phyloP scores from a whole-genome alignment of 352 stramenopile genomes.

The Phytophthora pini region DNA sequence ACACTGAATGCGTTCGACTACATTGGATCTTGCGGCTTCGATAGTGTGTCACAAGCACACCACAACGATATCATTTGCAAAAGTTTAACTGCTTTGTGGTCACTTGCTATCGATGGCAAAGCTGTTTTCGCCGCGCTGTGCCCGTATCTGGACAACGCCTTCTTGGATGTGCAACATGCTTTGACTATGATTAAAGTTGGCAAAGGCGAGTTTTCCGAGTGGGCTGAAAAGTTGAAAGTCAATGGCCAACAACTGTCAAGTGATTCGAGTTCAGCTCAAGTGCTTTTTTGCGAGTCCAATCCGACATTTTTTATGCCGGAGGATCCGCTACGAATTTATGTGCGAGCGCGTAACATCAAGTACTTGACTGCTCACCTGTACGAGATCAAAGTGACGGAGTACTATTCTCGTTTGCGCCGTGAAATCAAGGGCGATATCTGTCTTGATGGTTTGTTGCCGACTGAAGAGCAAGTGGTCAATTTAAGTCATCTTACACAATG shows the following conservation, averaged over 20 bases:
- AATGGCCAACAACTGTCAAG: conserved; percentile 26
- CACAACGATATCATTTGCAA: conserved; percentile 25
- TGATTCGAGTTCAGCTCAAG: conserved; percentile 28
- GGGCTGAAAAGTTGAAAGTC: conserved; percentile 41
- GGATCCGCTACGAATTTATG: conserved; percentile 46
- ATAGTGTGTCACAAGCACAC: conserved; percentile 14
- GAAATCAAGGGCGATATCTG: conserved; percentile 60
- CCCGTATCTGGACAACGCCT: conserved; percentile 18
- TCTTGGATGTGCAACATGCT: conserved; percentile 34
- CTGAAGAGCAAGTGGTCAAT: conserved; percentile 58
- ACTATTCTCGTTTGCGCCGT: conserved; percentile 52
- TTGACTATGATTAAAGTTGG: conserved; percentile 38
- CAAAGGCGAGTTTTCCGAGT: conserved; percentile 35
- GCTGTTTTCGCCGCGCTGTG: conserved; percentile 22
- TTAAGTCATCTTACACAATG: conserved; percentile 52
- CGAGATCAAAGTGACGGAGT: conserved; percentile 66
- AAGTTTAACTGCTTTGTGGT: conserved; percentile 31
- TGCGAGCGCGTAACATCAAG: conserved; percentile 59
- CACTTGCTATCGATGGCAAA: conserved; percentile 21
- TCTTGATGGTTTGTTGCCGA: conserved; percentile 64
- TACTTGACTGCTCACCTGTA: conserved; percentile 64
- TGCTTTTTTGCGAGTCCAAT: conserved; percentile 64
- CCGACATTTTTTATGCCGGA: conserved; percentile 46
- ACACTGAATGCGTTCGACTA: conserved; percentile 7
- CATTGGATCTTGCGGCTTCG: conserved; percentile 8